A percentile compares a stretch with the other conserved stretches of the same genome.
phyloP scores from a whole-genome alignment of 768 basidiomycete genomes.

The Suillus sp. region DNA sequence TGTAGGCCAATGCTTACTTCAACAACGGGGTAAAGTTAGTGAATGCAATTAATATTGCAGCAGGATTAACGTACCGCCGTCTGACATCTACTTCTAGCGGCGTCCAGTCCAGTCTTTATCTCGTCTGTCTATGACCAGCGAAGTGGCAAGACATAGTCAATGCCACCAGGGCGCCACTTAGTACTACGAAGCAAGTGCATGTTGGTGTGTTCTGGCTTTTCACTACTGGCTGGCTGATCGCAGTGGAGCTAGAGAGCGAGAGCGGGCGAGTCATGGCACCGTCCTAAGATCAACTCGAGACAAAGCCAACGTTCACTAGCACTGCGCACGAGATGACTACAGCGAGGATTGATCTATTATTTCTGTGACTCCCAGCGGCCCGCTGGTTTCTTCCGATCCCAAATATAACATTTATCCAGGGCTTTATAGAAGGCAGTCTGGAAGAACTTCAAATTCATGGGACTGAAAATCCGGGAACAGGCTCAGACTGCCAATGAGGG shows the following conservation, averaged over 20 bases:
- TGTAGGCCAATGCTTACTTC: neutral
- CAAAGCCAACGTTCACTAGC: neutral
- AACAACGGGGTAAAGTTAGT: neutral
- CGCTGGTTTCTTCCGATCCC: too few relatives aligned
- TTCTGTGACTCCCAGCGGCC: neutral
- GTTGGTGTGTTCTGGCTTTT: neutral
- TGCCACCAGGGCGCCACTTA: neutral
- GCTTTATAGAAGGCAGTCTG: too few relatives aligned
- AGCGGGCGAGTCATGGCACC: neutral
- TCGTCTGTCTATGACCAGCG: neutral
- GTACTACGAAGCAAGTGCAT: neutral
- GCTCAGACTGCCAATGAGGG: too few relatives aligned
- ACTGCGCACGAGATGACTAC: neutral
- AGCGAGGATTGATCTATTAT: neutral
- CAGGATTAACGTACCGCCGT: neutral
- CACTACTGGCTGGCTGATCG: neutral
- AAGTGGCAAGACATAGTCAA: neutral
- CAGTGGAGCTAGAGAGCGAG: neutral
- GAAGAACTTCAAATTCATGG: too few relatives aligned
- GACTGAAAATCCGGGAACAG: too few relatives aligned
- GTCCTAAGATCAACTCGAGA: neutral
- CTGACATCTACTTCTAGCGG: neutral
- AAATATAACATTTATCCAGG: too few relatives aligned
- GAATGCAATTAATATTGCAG: neutral
- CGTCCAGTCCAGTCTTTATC: neutral